Evolutionary conservation across 306 rosid species (phyloP).

Genomic region (Rosa chinensis): DNA sequence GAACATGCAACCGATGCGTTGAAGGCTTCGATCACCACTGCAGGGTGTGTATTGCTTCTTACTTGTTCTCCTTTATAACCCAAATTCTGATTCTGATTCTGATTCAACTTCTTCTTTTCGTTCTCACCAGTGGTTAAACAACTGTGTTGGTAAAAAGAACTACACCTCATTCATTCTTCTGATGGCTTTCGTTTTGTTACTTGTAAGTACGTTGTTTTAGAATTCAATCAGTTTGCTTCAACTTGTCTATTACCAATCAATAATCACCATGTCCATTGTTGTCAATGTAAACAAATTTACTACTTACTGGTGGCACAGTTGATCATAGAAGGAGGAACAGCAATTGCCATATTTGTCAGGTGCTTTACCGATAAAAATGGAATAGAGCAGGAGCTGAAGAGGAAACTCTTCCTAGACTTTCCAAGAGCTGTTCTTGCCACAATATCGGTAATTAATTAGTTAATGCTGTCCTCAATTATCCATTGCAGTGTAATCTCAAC

Average conservation of each 20-base stretch:
- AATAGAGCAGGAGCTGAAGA: conserved; percentile 66
- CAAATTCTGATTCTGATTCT: background rate
- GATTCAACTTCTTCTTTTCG: background rate
- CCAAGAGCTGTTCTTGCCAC: conserved; percentile 83
- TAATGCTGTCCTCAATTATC: background rate
- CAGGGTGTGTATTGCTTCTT: conserved; percentile 49
- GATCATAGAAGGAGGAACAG: conserved; percentile 77
- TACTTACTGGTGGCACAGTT: conserved; percentile 44
- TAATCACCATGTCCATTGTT: background rate
- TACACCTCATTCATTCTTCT: conserved; percentile 89
- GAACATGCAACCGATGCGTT: conserved; percentile 93
- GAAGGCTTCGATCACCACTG: conserved; percentile 98
- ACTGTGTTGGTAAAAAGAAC: conserved; percentile 89
- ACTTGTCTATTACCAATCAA: background rate
- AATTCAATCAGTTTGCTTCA: conserved; percentile 17
- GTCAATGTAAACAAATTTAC: background rate
- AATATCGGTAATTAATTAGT: conserved; percentile 44
- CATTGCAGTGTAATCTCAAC: background rate
- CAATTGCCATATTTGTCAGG: conserved; percentile 75
- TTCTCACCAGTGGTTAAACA: conserved; percentile 86
- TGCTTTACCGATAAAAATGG: conserved; percentile 77
- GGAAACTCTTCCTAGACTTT: conserved; percentile 52
- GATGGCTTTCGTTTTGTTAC: conserved; percentile 65
- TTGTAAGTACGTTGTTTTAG: conserved; percentile 54
- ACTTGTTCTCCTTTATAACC: background rate